Base-by-base conservation (phyloP, 441 rosid species). In the Cnidoscolus chayamansa region DNA sequence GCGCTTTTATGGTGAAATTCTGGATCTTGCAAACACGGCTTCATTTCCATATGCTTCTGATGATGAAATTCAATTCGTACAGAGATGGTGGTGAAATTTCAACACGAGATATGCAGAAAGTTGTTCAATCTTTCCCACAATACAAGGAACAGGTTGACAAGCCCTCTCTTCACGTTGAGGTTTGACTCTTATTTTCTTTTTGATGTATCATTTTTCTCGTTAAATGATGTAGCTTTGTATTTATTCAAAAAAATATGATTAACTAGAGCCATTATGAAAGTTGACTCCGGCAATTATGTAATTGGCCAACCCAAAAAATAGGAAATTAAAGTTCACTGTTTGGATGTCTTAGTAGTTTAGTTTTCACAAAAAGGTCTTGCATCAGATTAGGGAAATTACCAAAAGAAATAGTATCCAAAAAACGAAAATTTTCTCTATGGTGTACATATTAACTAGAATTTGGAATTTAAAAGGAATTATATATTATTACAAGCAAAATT, bases 151-250 rank as follows among this genome's bases (percentile, higher is more conserved):
- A 89, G 78, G 86, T 91, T 76, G 99, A 96, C 78, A 96, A 90
- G 86, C 94, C 93, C 51, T 89, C 98, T 66, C 94, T 95, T 72
- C 99, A 95, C 75, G 96, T 95, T 10, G 98, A 95, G 98, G 99
- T 93, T 78, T 74, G 81, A 77, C 78, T 58, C 40, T 57, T 35
- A 20, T 57, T 35, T 25, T 57, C 62, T 55, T n/a, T 12, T 19
- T 7, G 31, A 25, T 20, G 10, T 57, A 4, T 57, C 32, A 57
- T 57, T 35, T 35, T 35, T 35, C 37, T 35, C 4, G 3, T 35
- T 35, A 4, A 35, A 35, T 2, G 37, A 51, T 13, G 0, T 51
- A 13, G 56, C 56, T 51, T 15, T 51, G 56, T 7, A 51, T 6
- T 13, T 16, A 47, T 10, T 15, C n/a, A 51, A 10, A 51, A 51